phyloP scores from a whole-genome alignment of 768 basidiomycete species.

The Psilocybe azurescens region DNA sequence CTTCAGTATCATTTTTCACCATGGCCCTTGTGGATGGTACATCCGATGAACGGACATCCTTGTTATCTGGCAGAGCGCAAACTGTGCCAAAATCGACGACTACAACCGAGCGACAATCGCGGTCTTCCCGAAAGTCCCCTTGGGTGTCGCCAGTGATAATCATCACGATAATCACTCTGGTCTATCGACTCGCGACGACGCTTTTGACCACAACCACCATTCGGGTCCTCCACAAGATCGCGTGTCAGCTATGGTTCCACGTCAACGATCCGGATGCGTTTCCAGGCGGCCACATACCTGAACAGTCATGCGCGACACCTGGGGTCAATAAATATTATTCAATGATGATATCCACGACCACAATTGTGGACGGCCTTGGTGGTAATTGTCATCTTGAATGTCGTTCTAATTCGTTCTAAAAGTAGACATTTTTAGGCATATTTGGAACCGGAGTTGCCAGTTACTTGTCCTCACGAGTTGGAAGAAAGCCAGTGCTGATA shows the following conservation, averaged over 20 bases:
- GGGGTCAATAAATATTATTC: conserved; percentile 13
- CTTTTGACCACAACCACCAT: conserved; percentile 10
- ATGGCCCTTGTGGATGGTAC: too few species aligned
- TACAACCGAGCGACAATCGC: neutral
- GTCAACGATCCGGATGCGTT: conserved; percentile 8
- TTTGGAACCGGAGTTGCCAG: conserved; percentile 9
- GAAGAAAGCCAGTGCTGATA: conserved; percentile 15
- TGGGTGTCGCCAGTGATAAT: conserved; percentile 7
- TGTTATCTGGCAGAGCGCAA: neutral
- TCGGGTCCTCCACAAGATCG: conserved; percentile 6
- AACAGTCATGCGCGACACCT: conserved; percentile 9
- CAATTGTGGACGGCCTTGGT: conserved; percentile 7
- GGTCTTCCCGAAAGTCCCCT: neutral
- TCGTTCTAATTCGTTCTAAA: neutral
- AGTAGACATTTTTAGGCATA: conserved; percentile 2
- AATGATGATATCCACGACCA: conserved; percentile 1
- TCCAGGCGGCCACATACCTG: conserved; percentile 10
- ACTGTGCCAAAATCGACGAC: neutral
- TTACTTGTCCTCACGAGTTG: conserved; percentile 10
- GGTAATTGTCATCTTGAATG: conserved; percentile 2
- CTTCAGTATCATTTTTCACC: too few species aligned
- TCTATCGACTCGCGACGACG: conserved; percentile 13
- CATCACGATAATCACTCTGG: conserved; percentile 11
- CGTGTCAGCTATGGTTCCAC: conserved; percentile 16
- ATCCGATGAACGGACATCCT: neutral